Evolutionary conservation across 163 green algal species (phyloP), one percentile per base, ranked within the genome.

Genomic region (Prototheca wickerhamii): DNA sequence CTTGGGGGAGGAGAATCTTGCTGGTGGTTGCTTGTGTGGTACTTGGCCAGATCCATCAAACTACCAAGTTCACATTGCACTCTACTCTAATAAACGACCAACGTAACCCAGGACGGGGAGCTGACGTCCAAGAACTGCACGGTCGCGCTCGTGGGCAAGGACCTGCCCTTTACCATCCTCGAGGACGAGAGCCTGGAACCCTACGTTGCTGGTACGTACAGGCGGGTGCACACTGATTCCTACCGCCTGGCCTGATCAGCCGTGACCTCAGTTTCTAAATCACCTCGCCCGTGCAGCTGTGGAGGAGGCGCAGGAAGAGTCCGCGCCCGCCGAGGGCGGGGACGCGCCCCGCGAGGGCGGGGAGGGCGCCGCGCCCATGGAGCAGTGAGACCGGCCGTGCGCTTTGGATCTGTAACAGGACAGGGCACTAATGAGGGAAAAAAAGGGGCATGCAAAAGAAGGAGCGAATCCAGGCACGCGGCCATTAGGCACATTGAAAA

Each of bases 71-170:
- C 10, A 46, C 10, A 46, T 8, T 46, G 37, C 37, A 21, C 37
- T 8, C 8, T 12, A 46, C 12, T 8, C 8, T 46, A 21, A 46
- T 46, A 21, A 21, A 21, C 12, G 10, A 46, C 37, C 12, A 8
- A 15, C 12, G 37, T 12, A 46, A 4, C 17, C 30, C 53, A 69
- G 61, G 72, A 79, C 25, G 67, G 63, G 29, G 67, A 75, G 31
- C 59, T 79, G 43, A 79, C 62, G 25, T 63, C 65, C 15, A 68
- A 72, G 32, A 97, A 95, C 71, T 84, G 75, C 66, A 84, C 75
- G 18, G 72, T 97, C 28, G 77, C 84, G 3, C 58, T 95, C 58
- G 90, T 97, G 46, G 87, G 87, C 28, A 65, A 70, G 52, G 83
- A 83, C 65, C 73, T 74, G 30, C 61, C 75, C 23, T 92, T 91